Conservation (phyloP, 345 rosid species). For the Rhizophora mangle region DNA sequence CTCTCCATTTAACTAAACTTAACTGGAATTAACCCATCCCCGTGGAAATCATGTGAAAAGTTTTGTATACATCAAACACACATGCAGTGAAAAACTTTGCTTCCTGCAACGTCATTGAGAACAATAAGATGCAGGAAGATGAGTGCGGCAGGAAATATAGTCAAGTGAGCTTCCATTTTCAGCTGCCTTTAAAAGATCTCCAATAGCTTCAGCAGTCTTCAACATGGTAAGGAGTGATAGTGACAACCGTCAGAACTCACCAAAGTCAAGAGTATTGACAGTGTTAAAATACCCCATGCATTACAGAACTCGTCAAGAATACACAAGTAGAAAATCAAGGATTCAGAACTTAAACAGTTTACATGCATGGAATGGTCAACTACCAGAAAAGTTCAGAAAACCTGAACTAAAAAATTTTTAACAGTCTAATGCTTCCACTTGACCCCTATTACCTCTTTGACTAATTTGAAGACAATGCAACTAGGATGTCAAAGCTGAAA, state of each 20-base stretch:
- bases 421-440: too few relatives aligned
- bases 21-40: constrained; percentile 3
- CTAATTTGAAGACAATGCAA: too few relatives aligned
- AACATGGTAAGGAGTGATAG: constrained; percentile 1
- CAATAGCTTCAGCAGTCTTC: constrained; percentile 2
- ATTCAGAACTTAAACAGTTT: not conserved
- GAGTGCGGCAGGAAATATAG: not conserved
- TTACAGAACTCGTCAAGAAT: not conserved
- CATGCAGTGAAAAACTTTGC: constrained; percentile 10
- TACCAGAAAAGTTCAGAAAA: not conserved
- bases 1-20: constrained; percentile 38
- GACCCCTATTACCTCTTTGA: too few relatives aligned
- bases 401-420: too few relatives aligned
- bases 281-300: not conserved
- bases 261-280: not conserved
- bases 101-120: constrained; percentile 2
- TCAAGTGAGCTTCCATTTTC: not conserved
- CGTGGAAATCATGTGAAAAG: constrained; percentile 11
- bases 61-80: not conserved
- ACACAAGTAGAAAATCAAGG: not conserved
- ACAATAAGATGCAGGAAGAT: constrained; percentile 2
- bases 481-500: too few relatives aligned
- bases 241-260: not conserved
- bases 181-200: constrained; percentile 5
- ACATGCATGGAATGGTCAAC: not conserved